These are phyloP conservation scores for Aspergillus sojae DNA, from an alignment of 2,329 filamentous ascomycete genomes.

Conservation along the genomic window DNA sequence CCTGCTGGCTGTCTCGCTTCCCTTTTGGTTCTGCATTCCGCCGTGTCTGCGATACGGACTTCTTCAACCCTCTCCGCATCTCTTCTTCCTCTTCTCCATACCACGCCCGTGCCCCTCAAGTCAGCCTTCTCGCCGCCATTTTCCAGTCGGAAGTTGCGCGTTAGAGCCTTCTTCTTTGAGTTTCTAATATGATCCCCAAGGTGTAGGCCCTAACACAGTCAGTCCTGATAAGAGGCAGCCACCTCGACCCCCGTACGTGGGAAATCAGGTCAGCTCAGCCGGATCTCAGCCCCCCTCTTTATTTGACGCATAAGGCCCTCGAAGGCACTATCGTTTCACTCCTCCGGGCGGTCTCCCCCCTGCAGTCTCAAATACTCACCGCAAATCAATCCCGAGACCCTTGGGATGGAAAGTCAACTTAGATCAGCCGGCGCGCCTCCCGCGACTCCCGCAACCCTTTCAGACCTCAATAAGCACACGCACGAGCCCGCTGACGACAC, in stretches of 20 bases:
- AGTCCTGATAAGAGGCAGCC: conserved; percentile 15
- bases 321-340: not conserved
- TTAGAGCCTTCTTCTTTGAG: not conserved
- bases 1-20: conserved; percentile 3
- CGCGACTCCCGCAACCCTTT: conserved; percentile 32
- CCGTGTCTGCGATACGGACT: conserved; percentile 15
- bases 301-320: conserved; percentile 5
- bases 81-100: conserved; percentile 3
- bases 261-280: conserved; percentile 10
- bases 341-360: not conserved
- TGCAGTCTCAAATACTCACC: not conserved
- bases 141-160: conserved; percentile 6
- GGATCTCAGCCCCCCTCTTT: conserved; percentile 5
- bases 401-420: conserved; percentile 33
- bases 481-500: conserved; percentile 33
- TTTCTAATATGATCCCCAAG: conserved; percentile 5
- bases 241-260: conserved; percentile 2
- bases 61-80: conserved; percentile 12
- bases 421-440: conserved; percentile 33
- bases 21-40: conserved; percentile 20
- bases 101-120: conserved; percentile 7
- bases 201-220: conserved; percentile 1
- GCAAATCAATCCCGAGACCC: conserved; percentile 8
- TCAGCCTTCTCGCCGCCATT: conserved; percentile 6
- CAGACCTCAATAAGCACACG: conserved; percentile 29